Conservation (phyloP, 441 rosid species). For the Aquilaria agallochum region DNA sequence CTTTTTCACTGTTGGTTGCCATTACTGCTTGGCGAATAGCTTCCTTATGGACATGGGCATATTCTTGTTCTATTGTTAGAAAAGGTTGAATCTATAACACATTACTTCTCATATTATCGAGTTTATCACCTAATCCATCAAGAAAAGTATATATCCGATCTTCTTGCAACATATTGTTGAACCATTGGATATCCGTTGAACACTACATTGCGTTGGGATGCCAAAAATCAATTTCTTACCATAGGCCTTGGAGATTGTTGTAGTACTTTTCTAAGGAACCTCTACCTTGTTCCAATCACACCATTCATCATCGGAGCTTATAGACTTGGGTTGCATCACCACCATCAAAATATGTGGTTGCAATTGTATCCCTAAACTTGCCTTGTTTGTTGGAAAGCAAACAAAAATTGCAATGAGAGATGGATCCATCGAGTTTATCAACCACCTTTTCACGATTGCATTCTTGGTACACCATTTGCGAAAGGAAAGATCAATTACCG, state of each 20-base stretch:
- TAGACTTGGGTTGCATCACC: background rate
- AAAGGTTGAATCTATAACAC: background rate
- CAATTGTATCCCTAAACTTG: background rate
- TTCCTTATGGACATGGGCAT: conserved; percentile 2
- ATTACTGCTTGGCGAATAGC: background rate
- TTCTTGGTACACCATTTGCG: background rate
- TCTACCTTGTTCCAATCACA: background rate
- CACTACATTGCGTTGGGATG: background rate
- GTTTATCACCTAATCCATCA: background rate
- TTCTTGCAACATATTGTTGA: background rate
- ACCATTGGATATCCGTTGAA: background rate
- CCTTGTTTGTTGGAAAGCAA: background rate
- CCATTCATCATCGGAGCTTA: background rate
- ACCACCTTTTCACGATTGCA: background rate
- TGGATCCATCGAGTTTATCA: background rate
- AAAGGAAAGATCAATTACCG: background rate
- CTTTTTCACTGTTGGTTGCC: background rate
- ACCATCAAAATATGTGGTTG: conserved; percentile 5
- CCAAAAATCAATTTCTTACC: conserved; percentile 3
- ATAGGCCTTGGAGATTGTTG: background rate
- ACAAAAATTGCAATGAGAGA: background rate
- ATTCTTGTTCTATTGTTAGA: background rate
- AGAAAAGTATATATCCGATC: background rate
- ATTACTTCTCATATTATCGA: background rate
- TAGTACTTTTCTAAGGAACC: background rate